Evolutionary conservation across 768 basidiomycete species (phyloP).

Genomic region (Leccinum rimulosum): DNA sequence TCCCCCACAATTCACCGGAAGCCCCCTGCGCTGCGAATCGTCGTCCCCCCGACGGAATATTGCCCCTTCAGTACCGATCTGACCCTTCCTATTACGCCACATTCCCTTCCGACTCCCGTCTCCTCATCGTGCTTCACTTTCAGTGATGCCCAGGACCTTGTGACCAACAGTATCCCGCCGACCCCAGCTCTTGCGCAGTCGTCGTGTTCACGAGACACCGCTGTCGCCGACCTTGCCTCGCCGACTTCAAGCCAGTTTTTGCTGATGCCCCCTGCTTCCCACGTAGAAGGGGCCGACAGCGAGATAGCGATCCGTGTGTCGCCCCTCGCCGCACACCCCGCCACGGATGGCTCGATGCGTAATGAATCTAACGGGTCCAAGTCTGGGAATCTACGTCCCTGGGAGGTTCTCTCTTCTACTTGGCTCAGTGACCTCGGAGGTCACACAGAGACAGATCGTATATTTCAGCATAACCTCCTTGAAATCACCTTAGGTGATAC

Average conservation of each 20-base stretch:
- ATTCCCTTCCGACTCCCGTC: constrained; percentile 24
- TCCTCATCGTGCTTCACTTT: constrained; percentile 29
- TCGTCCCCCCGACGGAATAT: constrained; percentile 33
- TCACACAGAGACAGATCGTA: constrained; percentile 30
- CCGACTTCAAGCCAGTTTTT: constrained; percentile 29
- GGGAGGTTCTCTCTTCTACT: constrained; percentile 24
- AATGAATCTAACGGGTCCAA: constrained; percentile 9
- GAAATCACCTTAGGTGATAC: constrained; percentile 13
- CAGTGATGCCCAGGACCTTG: constrained; percentile 14
- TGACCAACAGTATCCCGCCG: constrained; percentile 8
- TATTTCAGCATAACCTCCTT: constrained; percentile 27
- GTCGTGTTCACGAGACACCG: constrained; percentile 5
- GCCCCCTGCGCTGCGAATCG: constrained; percentile 27
- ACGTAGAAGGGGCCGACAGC: constrained; percentile 6
- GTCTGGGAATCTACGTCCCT: constrained; percentile 18
- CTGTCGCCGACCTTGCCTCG: constrained; percentile 19
- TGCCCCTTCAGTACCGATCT: constrained; percentile 34
- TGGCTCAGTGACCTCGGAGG: constrained; percentile 35
- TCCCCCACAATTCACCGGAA: constrained; percentile 15
- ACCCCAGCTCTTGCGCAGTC: constrained; percentile 6
- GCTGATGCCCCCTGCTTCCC: constrained; percentile 27
- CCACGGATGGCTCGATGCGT: constrained; percentile 3
- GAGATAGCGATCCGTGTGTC: constrained; percentile 13
- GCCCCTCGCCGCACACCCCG: constrained; percentile 9
- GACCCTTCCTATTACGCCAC: constrained; percentile 29